Base-by-base conservation (phyloP, 106 monocot species). In the Allium sativum region DNA sequence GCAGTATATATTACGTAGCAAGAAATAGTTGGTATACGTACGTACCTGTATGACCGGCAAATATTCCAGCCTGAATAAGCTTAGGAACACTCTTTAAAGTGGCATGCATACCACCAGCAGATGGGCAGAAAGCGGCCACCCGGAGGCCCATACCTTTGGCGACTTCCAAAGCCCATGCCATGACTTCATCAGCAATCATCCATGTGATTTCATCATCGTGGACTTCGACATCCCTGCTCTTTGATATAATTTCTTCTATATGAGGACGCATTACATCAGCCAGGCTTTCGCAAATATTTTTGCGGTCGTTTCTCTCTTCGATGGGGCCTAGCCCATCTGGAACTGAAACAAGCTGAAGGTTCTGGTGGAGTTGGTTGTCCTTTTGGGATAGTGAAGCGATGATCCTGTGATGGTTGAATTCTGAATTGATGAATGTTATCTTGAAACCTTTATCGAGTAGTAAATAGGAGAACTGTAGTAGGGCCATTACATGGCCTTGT, bases 351-450 rank as follows among this genome's bases (percentile, higher is more conserved):
- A 73, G 41, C 0, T 19, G 43, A 0, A 84, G 40, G 13, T 13
- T 31, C 40, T 8, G 22, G 44, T 41, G 56, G 41, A 45, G n/a
- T 9, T 31, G 31, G 43, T 3, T 17, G 17, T 12, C 13, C 4
- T 7, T 13, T 40, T 48, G n/a, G 10, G 54, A 10, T 46, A 64
- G 12, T 44, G 68, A 47, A 1, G 65, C 62, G 2, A 65, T 7
- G 42, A 79, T 20, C 2, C 62, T 64, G 47, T 9, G 56, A 11
- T 75, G 83, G 68, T 64, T 72, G 79, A 53, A 56, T 22, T 84
- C 69, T 6, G 76, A 70, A 58, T 76, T 76, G 44, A 84, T 45
- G 72, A 79, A 79, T 16, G 83, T 79, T 61, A 84, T 44, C 45
- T 42, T 48, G 66, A 79, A 70, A 18, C 84, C 84, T 15, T 16